Percentiles rank a stretch among this genome's conserved stretches.
phyloP scores from a whole-genome alignment of 192 early-diverging fungal species.

The Coemansia sp. region DNA sequence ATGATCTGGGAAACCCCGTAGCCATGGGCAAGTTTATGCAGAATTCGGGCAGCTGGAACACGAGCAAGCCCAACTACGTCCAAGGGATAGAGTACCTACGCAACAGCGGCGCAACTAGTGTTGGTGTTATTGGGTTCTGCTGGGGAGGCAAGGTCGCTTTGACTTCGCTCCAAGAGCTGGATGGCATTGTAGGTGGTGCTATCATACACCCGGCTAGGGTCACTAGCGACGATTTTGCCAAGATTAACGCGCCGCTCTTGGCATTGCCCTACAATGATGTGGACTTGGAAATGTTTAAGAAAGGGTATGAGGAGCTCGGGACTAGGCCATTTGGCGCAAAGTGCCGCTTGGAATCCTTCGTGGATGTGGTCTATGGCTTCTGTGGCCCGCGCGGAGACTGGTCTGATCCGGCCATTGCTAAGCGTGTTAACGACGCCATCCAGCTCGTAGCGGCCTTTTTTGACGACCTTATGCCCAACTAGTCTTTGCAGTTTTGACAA shows the following conservation, averaged over 20 bases:
- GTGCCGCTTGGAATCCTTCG: conserved; percentile 58
- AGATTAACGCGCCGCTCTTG: conserved; percentile 61
- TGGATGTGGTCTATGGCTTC: conserved; percentile 59
- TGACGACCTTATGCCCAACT: conserved; percentile 17
- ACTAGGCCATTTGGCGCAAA: conserved; percentile 54
- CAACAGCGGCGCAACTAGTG: conserved; percentile 51
- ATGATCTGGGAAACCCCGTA: conserved; percentile 35
- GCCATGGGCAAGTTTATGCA: conserved; percentile 46
- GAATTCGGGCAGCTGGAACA: conserved; percentile 27
- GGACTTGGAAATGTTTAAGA: conserved; percentile 18
- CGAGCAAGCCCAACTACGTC: conserved; percentile 11
- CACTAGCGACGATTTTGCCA: conserved; percentile 48
- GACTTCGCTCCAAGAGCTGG: conserved; percentile 28
- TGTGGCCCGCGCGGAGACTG: conserved; percentile 61
- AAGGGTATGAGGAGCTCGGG: conserved; percentile 24
- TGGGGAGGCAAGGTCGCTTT: conserved; percentile 63
- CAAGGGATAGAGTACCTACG: conserved; percentile 14
- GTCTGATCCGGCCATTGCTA: conserved; percentile 34
- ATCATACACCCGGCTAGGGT: conserved; percentile 62
- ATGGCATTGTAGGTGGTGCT: conserved; percentile 51
- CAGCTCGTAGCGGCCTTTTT: conserved; percentile 55
- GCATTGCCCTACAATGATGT: conserved; percentile 66
- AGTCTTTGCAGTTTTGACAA: conserved; percentile 18
- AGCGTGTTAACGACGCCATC: conserved; percentile 58
- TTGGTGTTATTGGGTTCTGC: conserved; percentile 64